Base-by-base conservation (phyloP, 352 stramenopile species). In the Thalassiosira livingstoniorum region DNA sequence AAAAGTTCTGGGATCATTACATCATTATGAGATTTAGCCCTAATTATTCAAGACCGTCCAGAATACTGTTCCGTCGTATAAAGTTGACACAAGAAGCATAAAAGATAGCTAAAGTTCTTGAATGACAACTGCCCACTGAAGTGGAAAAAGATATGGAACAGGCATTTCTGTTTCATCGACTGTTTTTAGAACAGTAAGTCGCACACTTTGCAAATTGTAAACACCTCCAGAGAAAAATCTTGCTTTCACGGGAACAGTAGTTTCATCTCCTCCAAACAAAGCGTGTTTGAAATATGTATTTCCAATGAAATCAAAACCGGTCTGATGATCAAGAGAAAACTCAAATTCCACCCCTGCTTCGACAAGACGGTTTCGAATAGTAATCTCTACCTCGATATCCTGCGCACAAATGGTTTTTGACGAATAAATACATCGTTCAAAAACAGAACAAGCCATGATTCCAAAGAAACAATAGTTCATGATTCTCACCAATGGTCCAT, bases 131-230 rank as follows among this genome's bases (percentile, higher is more conserved):
- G 71, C 83, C 86, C 86, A 91, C 65, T 91, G 86, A 15, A 89
- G 61, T 63, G 82, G 75, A 34, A 89, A 91, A 25, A 82, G 42
- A 79, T 88, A 89, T 29, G 82, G 78, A 39, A 91, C 61, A 13
- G 82, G 57, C 29, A 42, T 34, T 21, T 69, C 67, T 18, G 23
- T 42, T n/a, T n/a, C n/a, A n/a, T n/a, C n/a, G n/a, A n/a, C n/a
- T n/a, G n/a, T n/a, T 54, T 82, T 80, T 27, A 83, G 31, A 54
- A 90, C 64, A 55, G 76, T 91, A 31, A 93, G 68, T 0, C 73
- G 55, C n/a, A 92, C 64, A 58, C 75, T 85, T 67, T 94, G 90
- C 27, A 94, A 74, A 73, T 94, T 91, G 72, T 90, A 88, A 21
- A 92, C 53, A 35, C 90, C 90, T 47, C 78, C 51, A 39, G 71